phyloP scores from a whole-genome alignment of 345 rosid species.

The Hibiscus tridactylites region DNA sequence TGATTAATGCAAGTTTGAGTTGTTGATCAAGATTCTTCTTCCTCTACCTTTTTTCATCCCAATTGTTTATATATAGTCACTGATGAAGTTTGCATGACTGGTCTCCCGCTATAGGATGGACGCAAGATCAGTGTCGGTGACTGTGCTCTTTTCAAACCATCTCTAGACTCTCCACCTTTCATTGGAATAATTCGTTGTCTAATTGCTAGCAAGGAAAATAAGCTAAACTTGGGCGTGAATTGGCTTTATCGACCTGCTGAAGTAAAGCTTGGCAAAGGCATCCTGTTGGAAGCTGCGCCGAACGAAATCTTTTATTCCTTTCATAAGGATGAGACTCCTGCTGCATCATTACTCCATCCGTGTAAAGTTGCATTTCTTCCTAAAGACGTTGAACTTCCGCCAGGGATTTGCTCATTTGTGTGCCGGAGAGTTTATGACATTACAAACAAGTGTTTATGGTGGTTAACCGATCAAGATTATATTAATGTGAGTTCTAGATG shows the following conservation, averaged over 20 bases:
- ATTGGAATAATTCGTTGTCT: constrained; percentile 70
- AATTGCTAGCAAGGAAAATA: constrained; percentile 39
- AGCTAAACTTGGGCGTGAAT: constrained; percentile 54
- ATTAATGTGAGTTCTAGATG: constrained; percentile 53
- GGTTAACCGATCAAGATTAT: constrained; percentile 88
- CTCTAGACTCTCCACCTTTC: constrained; percentile 79
- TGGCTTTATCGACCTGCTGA: constrained; percentile 90
- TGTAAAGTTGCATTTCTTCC: constrained; percentile 95
- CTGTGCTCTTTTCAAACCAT: constrained; percentile 83
- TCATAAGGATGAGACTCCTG: constrained; percentile 89
- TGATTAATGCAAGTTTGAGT: no score
- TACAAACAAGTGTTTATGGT: constrained; percentile 64
- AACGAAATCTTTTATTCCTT: constrained; percentile 93
- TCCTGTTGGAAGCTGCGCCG: constrained; percentile 74
- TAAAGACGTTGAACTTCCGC: constrained; percentile 64
- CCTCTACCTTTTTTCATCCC: no score
- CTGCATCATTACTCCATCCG: constrained; percentile 81
- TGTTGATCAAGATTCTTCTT: no score
- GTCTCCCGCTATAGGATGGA: constrained; percentile 46
- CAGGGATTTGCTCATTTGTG: constrained; percentile 73
- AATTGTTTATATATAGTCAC: neutral
- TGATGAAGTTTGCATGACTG: neutral
- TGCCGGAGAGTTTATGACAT: constrained; percentile 84
- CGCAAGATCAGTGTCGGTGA: constrained; percentile 80
- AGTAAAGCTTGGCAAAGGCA: constrained; percentile 77